Evolutionary conservation across 1,284 basidiomycete genomes (phyloP).

Genomic region (Ganoderma boninense): DNA sequence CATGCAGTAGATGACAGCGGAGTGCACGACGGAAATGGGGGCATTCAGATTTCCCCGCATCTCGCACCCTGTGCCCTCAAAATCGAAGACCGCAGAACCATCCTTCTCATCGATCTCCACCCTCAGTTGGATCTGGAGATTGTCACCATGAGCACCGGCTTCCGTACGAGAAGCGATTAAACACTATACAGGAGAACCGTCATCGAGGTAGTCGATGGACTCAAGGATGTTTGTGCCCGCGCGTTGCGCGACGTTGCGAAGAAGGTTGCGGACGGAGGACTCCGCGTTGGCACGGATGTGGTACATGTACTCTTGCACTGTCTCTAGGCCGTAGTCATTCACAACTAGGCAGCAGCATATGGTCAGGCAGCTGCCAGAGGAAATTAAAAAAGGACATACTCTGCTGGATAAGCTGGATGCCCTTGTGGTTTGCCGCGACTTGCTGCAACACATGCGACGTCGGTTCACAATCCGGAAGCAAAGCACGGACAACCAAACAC

Average conservation of each 20-base stretch:
- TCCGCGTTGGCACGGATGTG: conserved; percentile 94
- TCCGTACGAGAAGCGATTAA: no score
- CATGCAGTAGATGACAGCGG: conserved; percentile 96
- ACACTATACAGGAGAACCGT: conserved; percentile 80
- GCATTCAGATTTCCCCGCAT: conserved; percentile 92
- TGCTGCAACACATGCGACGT: conserved; percentile 57
- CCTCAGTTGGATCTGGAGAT: conserved; percentile 74
- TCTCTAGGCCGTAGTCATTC: conserved; percentile 85
- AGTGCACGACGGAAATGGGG: conserved; percentile 89
- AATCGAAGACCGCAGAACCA: conserved; percentile 91
- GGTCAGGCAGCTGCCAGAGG: background rate
- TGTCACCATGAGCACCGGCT: background rate
- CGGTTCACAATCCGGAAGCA: background rate
- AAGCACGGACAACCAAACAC: conserved; percentile 35
- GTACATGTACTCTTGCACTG: conserved; percentile 93
- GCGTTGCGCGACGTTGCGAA: conserved; percentile 79
- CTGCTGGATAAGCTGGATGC: conserved; percentile 82
- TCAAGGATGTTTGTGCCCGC: conserved; percentile 72
- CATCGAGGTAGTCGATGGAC: conserved; percentile 86
- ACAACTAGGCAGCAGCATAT: conserved; percentile 61
- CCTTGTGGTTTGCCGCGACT: conserved; percentile 97
- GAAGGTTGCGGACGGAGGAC: conserved; percentile 84
- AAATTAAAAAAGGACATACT: conserved; percentile 49
- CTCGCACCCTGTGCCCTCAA: conserved; percentile 90
- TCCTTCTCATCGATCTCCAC: conserved; percentile 82